Evolutionary conservation across 495 filamentous ascomycete species (phyloP), one percentile per base, ranked within the genome.

Genomic region (Xylaria bambusicola): DNA sequence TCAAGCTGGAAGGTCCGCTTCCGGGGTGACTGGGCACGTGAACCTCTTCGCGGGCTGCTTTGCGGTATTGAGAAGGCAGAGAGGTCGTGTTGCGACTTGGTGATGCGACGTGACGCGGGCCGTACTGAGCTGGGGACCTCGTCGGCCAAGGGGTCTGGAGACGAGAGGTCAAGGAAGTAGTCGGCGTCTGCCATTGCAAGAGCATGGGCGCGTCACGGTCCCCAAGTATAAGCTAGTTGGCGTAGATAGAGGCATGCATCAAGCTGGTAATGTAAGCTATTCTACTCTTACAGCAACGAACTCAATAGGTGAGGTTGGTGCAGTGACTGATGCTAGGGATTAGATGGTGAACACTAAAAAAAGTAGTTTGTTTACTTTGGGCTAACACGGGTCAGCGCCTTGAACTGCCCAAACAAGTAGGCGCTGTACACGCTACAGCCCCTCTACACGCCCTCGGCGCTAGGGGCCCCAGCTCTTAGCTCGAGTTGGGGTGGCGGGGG

Each of bases 1-100:
- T 84, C 79, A 41, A 83, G 71, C 67, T 82, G 73, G 50, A 83
- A 82, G 13, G 71, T 82, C 60, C 76, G 79, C 64, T 82, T 82
- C 20, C 73, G 73, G 35, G 82, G 80, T 12, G 82, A 82, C 21
- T 31, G 35, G 21, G 31, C 20, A 20, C 57, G 57, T 17, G 13
- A 6, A 1, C 8, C 8, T 33, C 63, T 69, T 47, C 35, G 66
- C 47, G 60, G 69, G 65, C 54, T 62, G 24, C 48, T 61, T 23
- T 31, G 61, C 15, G 68, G 63, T 6, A 60, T 44, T 8, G 65
- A 61, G 12, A 64, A 41, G 7, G 65, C 17, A 18, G 66, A 60
- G 18, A 64, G 46, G 3, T 64, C 63, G 48, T 59, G 60, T 49
- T 58, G 48, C 57, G 62, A 74, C 50, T 66, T 68, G 40, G 62